These are phyloP conservation scores for Echium plantagineum DNA, from an alignment of 257 asterid species.

Conservation along the genomic window DNA sequence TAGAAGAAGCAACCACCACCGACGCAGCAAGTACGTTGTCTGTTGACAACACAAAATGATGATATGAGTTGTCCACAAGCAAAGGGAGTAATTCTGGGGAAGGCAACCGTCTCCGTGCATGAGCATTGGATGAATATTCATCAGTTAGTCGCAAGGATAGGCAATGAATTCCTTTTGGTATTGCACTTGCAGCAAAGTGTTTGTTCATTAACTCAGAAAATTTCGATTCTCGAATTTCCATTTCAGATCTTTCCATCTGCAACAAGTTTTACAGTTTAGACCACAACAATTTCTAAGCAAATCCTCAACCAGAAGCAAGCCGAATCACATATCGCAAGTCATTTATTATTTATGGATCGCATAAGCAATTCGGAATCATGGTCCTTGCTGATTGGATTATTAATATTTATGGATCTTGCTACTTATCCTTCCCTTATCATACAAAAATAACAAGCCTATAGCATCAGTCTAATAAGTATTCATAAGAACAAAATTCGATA, in stretches of 20 bases:
- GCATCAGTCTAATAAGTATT: no score
- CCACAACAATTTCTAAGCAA: background rate
- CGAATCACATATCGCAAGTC: background rate
- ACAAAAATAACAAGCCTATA: no score
- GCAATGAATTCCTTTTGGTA: conserved; percentile 89
- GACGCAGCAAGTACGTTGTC: conserved; percentile 98
- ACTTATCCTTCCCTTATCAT: no score
- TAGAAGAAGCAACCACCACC: conserved; percentile 81
- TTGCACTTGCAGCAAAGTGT: conserved; percentile 92
- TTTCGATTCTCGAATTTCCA: conserved; percentile 70
- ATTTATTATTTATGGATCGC: no score
- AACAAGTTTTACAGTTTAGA: conserved; percentile 4
- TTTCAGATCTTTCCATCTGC: conserved; percentile 66
- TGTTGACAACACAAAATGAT: conserved; percentile 84
- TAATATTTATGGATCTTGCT: no score
- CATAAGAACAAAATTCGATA: no score
- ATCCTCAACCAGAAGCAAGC: background rate
- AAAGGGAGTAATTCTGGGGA: conserved; percentile 87
- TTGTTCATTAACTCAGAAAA: conserved; percentile 77
- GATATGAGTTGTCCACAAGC: conserved; percentile 69
- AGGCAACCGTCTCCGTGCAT: conserved; percentile 91
- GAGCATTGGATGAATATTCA: conserved; percentile 93
- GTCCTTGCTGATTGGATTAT: no score
- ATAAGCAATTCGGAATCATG: no score
- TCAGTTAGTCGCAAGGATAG: conserved; percentile 83